phyloP scores from a whole-genome alignment of 345 rosid genomes.

The Citrus glauca region DNA sequence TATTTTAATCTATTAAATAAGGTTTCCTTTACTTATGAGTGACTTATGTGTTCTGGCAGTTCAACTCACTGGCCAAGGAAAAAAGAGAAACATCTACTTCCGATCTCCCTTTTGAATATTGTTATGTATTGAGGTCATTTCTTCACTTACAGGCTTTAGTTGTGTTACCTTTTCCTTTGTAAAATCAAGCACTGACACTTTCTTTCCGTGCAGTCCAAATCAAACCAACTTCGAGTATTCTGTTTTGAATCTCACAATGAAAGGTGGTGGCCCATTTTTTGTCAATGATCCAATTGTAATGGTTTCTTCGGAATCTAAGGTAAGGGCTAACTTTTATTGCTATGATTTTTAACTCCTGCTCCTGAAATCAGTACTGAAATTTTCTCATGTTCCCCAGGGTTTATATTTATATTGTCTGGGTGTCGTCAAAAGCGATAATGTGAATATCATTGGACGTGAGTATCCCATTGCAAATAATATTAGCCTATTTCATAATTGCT shows the following conservation, averaged over 20 bases:
- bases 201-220: conserved; percentile 31
- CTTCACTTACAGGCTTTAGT: not conserved
- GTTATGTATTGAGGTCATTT: conserved; percentile 65
- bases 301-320: conserved; percentile 31
- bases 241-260: conserved; percentile 61
- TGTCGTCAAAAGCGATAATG: conserved; percentile 55
- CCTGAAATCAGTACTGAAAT: conserved; percentile 4
- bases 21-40: not conserved
- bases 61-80: conserved; percentile 49
- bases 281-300: conserved; percentile 48
- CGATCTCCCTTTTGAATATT: conserved; percentile 71
- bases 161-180: conserved; percentile 1
- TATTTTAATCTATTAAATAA: not conserved
- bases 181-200: not conserved
- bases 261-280: conserved; percentile 59
- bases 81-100: conserved; percentile 34
- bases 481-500: not conserved
- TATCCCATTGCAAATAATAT: conserved; percentile 11
- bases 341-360: not conserved
- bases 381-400: conserved; percentile 37
- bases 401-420: conserved; percentile 56
- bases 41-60: conserved; percentile 45
- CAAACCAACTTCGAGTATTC: conserved; percentile 38
- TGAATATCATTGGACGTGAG: conserved; percentile 94
- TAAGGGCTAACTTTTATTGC: conserved; percentile 18